Conservation (phyloP, 2,329 filamentous ascomycete species). For the Cyanodermella asteris region DNA sequence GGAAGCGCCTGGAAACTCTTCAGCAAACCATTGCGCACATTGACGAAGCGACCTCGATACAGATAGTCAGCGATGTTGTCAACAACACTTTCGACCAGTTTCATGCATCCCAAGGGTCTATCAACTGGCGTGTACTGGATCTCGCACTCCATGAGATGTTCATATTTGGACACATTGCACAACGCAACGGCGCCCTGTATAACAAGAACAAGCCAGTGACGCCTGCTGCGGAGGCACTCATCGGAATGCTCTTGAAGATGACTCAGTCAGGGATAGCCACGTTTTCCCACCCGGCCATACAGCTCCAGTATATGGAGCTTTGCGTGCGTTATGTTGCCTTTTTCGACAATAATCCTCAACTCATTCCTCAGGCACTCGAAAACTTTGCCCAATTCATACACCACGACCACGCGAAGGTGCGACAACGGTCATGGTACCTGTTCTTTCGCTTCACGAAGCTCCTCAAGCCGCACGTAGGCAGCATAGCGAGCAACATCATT, state of each 20-base stretch:
- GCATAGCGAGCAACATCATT: slow-evolving; percentile 78
- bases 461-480: slow-evolving; percentile 60
- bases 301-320: slow-evolving; percentile 96
- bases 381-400: slow-evolving; percentile 83
- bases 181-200: slow-evolving; percentile 70
- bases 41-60: slow-evolving; percentile 70
- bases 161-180: slow-evolving; percentile 81
- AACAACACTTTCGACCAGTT: slow-evolving; percentile 67
- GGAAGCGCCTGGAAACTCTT: slow-evolving; percentile 70
- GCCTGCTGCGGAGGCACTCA: slow-evolving; percentile 56
- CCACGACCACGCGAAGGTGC: slow-evolving; percentile 67
- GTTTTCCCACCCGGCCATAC: slow-evolving; percentile 74
- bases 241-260: slow-evolving; percentile 90
- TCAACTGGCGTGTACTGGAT: slow-evolving; percentile 92
- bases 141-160: slow-evolving; percentile 89
- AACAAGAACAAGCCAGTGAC: slow-evolving; percentile 64
- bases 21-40: slow-evolving; percentile 85
- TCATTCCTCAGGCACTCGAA: slow-evolving; percentile 71
- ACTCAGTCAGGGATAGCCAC: slow-evolving; percentile 74
- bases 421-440: slow-evolving; percentile 86
- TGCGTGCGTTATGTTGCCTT: slow-evolving; percentile 85
- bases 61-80: slow-evolving; percentile 73
- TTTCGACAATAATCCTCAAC: slow-evolving; percentile 63
- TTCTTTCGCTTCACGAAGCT: slow-evolving; percentile 87
- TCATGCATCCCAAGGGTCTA: slow-evolving; percentile 46